These are phyloP conservation scores for Paraurostyla sp. DNA, from an alignment of 73 alveolate species.

Conservation along the genomic window DNA sequence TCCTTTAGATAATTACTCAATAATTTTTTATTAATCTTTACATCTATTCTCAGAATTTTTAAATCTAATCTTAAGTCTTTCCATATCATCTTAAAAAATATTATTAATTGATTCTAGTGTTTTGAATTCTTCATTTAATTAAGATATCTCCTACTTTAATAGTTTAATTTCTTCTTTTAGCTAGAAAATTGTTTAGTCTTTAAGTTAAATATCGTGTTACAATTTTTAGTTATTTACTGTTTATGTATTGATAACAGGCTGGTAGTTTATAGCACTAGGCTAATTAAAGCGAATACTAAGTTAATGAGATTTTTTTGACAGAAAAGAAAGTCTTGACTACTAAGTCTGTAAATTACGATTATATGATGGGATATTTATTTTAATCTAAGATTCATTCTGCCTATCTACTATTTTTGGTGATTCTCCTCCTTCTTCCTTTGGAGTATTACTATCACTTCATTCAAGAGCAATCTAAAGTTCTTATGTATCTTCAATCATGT, in stretches of 20 bases:
- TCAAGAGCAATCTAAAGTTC: no score
- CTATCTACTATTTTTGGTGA: no score
- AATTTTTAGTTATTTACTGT: not conserved
- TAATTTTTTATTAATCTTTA: conserved; percentile 3
- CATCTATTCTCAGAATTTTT: not conserved
- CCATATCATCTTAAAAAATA: not conserved
- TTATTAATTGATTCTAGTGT: not conserved
- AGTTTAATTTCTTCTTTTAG: not conserved
- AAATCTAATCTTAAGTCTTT: not conserved
- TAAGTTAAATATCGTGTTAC: not conserved
- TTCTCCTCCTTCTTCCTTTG: no score
- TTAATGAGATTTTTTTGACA: not conserved
- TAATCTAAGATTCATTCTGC: not conserved
- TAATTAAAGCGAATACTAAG: not conserved
- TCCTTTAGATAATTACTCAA: conserved; percentile 8
- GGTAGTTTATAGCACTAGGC: not conserved
- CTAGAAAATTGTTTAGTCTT: not conserved
- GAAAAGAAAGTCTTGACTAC: not conserved
- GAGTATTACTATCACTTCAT: no score
- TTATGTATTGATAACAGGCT: not conserved
- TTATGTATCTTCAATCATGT: no score
- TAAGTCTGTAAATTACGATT: not conserved
- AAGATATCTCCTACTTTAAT: not conserved
- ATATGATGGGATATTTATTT: conserved; percentile 5
- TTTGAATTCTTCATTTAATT: not conserved